Evolutionary conservation across 2,329 filamentous ascomycete species (phyloP).

Genomic region (Exophiala sp.): DNA sequence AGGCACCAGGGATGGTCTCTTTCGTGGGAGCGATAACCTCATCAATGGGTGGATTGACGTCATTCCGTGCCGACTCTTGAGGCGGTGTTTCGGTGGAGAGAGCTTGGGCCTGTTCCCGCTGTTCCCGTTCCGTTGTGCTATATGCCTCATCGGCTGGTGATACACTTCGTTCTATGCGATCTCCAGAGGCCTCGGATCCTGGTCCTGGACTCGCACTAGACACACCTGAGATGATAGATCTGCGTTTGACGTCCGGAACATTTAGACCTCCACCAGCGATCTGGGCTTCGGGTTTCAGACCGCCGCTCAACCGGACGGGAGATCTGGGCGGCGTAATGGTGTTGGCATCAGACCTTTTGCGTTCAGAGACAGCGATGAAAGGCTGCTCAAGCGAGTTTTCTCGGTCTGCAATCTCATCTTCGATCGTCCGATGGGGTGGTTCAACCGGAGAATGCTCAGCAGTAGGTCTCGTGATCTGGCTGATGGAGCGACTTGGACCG

Average conservation of each 20-base stretch:
- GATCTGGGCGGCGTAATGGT: conserved; percentile 7
- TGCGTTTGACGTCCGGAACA: conserved; percentile 12
- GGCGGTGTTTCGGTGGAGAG: not conserved
- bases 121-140: not conserved
- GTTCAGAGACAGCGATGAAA: not conserved
- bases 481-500: conserved; percentile 19
- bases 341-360: not conserved
- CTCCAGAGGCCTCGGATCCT: not conserved
- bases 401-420: not conserved
- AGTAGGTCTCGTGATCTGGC: conserved; percentile 17
- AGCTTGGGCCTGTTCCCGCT: not conserved
- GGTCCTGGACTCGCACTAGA: conserved; percentile 22
- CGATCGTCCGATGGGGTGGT: conserved; percentile 2
- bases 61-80: not conserved
- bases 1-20: not conserved
- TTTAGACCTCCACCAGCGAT: conserved; percentile 15
- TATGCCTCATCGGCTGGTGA: conserved; percentile 20
- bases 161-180: conserved; percentile 10
- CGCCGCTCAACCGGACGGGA: no score
- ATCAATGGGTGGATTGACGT: not conserved
- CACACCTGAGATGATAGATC: conserved; percentile 25
- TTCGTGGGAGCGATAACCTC: no score
- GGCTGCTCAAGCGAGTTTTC: not conserved
- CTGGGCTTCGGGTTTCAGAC: not conserved
- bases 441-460: conserved; percentile 17